Base-by-base conservation (phyloP, 441 rosid genomes). In the Melianthus villosus region DNA sequence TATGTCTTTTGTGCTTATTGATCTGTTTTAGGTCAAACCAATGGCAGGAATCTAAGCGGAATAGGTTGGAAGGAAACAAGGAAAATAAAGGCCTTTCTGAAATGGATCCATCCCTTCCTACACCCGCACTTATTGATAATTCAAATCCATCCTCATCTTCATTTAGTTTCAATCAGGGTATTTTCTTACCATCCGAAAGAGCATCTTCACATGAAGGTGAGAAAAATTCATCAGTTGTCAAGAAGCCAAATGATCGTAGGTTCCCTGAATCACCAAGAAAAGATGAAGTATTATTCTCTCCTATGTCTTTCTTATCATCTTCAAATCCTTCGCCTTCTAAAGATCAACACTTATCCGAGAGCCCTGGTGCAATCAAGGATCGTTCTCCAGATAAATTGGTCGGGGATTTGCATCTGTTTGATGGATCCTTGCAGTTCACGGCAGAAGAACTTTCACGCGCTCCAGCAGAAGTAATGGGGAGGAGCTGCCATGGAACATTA, bases 401-500 rank as follows among this genome's bases (percentile, higher is more conserved):
- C 20, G 81, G 85, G 22, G 72, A 73, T 50, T 52, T 73, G 49
- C 70, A 71, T 48, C 57, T 71, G 25, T 77, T 73, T 27, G 79
- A 71, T 9, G 65, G 57, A 38, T 63, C 79, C 31, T 59, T 60
- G 12, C 50, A 20, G 41, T 66, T 73, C 42, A 68, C 81, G 23
- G 63, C 78, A 25, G 81, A 70, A 48, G 74, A 68, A 51, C 74
- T 77, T 33, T 77, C 85, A 5, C 57, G 49, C 44, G 85, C 81
- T 40, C 85, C 76, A 2, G 85, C 85, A 26, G 85, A 77, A 68
- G 67, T 69, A 13, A 53, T 68, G 7, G 85, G 85, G 50, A 73
- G 71, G 51, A 77, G 85, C 26, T 77, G 81, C 41, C 85, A 77
- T 22, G 85, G 85, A 38, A 54, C 65, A 0, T 48, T 73, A 46